A percentile compares a stretch with the other conserved stretches of the same genome.
phyloP scores from a whole-genome alignment of 202 grass and related monocot genomes.

The Cymbopogon flexuosus region DNA sequence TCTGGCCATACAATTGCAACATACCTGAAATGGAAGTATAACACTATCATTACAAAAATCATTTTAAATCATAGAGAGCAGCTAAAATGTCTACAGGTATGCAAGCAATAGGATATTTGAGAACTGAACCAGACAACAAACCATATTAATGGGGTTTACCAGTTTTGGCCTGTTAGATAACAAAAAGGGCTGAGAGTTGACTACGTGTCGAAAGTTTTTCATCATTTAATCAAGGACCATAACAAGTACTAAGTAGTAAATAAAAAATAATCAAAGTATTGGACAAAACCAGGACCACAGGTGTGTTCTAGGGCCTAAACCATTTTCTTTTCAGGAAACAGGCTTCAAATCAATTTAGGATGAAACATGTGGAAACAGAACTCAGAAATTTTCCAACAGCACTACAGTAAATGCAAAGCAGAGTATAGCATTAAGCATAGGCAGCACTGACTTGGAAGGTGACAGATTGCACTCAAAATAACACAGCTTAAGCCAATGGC shows the following conservation, averaged over 20 bases:
- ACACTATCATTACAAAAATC: neutral
- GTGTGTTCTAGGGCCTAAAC: neutral
- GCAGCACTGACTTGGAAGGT: neutral
- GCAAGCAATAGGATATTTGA: neutral
- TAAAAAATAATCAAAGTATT: neutral
- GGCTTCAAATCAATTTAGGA: neutral
- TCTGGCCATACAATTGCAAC: constrained; percentile 93
- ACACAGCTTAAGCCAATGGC: constrained; percentile 1
- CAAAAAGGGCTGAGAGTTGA: neutral
- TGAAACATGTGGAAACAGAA: neutral
- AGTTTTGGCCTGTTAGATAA: neutral
- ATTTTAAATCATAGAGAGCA: neutral
- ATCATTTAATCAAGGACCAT: neutral
- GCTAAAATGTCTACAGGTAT: constrained; percentile 4
- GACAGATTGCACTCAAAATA: neutral
- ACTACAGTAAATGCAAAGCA: constrained; percentile 19
- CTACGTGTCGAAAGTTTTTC: neutral
- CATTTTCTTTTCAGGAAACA: neutral
- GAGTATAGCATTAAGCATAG: neutral
- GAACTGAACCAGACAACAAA: neutral
- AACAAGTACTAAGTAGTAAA: neutral
- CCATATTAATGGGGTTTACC: neutral
- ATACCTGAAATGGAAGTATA: constrained; percentile 64
- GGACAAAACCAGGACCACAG: neutral
- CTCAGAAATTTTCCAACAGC: neutral